Conservation (phyloP, 129 eudicot genomes). For the Glebionis coronaria region DNA sequence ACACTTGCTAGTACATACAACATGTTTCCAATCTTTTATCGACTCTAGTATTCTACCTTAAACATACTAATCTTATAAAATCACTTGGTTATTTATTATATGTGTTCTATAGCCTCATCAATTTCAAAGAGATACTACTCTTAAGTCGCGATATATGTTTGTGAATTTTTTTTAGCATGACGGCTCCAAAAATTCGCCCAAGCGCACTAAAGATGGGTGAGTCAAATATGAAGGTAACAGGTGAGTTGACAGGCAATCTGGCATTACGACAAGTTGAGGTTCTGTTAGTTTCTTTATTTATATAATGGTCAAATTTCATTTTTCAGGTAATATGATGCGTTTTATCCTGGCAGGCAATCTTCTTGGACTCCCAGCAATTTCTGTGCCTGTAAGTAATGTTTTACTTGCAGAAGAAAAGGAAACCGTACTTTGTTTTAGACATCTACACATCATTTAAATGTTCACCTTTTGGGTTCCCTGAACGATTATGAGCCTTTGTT, state of each 20-base stretch:
- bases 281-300: background rate
- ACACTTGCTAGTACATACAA: conserved; percentile 9
- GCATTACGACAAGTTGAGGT: background rate
- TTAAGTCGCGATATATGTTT: background rate
- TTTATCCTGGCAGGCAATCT: conserved; percentile 57
- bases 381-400: conserved; percentile 56
- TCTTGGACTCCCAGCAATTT: conserved; percentile 75
- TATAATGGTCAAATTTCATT: background rate
- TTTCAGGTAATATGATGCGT: conserved; percentile 66
- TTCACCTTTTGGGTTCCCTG: too few species aligned
- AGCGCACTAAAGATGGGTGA: conserved; percentile 70
- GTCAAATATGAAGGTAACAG: conserved; percentile 67
- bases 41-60: too few species aligned
- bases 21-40: too few species aligned
- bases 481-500: background rate
- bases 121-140: too few species aligned
- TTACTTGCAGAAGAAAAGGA: background rate
- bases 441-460: too few species aligned
- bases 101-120: too few species aligned
- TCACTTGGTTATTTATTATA: too few species aligned
- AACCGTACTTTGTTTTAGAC: too few species aligned
- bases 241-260: conserved; percentile 30
- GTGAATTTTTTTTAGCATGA: conserved; percentile 60
- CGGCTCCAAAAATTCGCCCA: conserved; percentile 77
- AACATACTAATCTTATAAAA: too few species aligned